These are phyloP conservation scores for Aspergillus olivimuriae DNA, from an alignment of 495 filamentous ascomycete species.

Conservation along the genomic window DNA sequence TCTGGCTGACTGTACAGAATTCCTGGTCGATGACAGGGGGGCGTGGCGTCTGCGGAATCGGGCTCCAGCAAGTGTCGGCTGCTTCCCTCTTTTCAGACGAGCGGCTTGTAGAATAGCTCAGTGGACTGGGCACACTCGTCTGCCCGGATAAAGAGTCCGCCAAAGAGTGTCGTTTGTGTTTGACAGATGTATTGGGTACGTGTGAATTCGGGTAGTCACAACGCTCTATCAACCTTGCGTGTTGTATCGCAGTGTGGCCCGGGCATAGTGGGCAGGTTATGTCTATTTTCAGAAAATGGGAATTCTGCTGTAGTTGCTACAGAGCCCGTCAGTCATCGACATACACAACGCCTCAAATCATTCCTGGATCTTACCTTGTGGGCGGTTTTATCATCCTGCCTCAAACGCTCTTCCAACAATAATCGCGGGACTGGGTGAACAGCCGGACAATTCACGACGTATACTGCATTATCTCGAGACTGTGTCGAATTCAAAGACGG, in stretches of 20 bases:
- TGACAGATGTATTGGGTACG: slow-evolving; percentile 8
- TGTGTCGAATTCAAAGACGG: neutral
- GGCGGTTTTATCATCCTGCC: slow-evolving; percentile 9
- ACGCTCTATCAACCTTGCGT: slow-evolving; percentile 20
- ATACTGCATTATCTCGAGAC: slow-evolving; percentile 8
- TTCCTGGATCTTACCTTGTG: slow-evolving; percentile 14
- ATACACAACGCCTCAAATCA: neutral
- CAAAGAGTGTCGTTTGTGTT: slow-evolving; percentile 10
- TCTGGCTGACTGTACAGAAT: slow-evolving; percentile 5
- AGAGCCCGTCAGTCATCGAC: neutral
- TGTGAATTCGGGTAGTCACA: slow-evolving; percentile 15
- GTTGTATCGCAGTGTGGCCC: slow-evolving; percentile 13
- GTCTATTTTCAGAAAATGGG: slow-evolving; percentile 13
- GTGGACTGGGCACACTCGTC: slow-evolving; percentile 20
- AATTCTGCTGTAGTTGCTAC: slow-evolving; percentile 17
- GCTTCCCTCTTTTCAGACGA: no score
- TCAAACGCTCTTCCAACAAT: slow-evolving; percentile 20
- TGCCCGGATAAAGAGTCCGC: slow-evolving; percentile 11
- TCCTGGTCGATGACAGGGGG: slow-evolving; percentile 5
- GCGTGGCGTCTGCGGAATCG: slow-evolving; percentile 8
- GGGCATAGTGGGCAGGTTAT: slow-evolving; percentile 20
- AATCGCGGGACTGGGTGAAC: slow-evolving; percentile 17
- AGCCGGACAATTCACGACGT: slow-evolving; percentile 21
- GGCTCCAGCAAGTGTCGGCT: slow-evolving; percentile 10
- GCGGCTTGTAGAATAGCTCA: slow-evolving; percentile 19